Conservation (phyloP, 306 rosid genomes). For the Rosa persica region DNA sequence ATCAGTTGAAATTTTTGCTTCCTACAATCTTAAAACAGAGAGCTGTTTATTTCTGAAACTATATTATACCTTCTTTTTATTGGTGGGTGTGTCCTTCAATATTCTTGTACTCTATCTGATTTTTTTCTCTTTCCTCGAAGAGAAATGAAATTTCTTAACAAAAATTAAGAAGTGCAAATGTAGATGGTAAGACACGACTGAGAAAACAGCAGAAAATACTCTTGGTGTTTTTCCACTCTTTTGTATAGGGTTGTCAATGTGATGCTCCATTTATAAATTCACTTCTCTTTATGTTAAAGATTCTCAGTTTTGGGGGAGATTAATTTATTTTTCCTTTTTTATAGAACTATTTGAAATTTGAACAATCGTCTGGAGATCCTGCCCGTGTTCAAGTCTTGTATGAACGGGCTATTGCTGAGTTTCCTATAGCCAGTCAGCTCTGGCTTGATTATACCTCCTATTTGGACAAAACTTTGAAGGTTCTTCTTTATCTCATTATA, state of each 20-base stretch:
- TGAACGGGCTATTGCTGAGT: constrained; percentile 82
- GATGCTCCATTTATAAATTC: not conserved
- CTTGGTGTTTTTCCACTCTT: constrained; percentile 5
- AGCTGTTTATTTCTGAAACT: not conserved
- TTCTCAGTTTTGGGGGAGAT: not conserved
- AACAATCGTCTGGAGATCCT: constrained; percentile 74
- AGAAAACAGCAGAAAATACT: constrained; percentile 4
- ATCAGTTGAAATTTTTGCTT: not conserved
- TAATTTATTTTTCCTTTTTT: constrained; percentile 22
- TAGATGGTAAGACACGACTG: not conserved
- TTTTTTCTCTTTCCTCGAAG: not conserved
- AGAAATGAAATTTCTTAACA: not conserved
- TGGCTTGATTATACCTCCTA: constrained; percentile 85
- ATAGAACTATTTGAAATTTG: constrained; percentile 85
- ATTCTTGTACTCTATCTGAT: not conserved
- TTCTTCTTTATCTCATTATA: constrained; percentile 26
- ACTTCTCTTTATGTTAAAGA: not conserved
- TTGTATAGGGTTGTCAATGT: not conserved
- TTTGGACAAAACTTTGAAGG: constrained; percentile 90
- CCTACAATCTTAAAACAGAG: not conserved
- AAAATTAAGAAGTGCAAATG: not conserved
- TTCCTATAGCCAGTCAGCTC: constrained; percentile 71
- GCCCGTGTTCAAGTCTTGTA: constrained; percentile 74
- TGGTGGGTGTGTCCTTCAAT: not conserved
- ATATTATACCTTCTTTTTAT: not conserved